Evolutionary conservation across 2,329 filamentous ascomycete species (phyloP).

Genomic region (Huntiella omanensis): DNA sequence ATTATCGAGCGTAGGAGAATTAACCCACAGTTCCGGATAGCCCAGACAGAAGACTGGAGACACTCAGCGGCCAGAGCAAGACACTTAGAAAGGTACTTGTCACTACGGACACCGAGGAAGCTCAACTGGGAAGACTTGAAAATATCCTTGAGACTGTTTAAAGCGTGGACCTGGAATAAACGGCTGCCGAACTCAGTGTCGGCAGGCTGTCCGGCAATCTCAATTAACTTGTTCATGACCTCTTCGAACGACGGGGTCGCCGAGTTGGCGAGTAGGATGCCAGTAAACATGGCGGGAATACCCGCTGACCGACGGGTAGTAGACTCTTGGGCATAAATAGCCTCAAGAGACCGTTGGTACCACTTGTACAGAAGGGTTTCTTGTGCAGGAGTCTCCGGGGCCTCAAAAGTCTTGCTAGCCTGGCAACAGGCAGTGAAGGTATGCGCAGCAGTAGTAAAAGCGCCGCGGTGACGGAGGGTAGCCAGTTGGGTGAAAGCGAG

Average conservation of each 20-base stretch:
- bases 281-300: constrained; percentile 70
- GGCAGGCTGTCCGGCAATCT: constrained; percentile 33
- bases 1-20: constrained; percentile 77
- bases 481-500: constrained; percentile 69
- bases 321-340: constrained; percentile 56
- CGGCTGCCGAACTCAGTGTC: constrained; percentile 43
- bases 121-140: constrained; percentile 69
- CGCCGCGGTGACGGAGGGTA: constrained; percentile 70
- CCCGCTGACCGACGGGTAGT: constrained; percentile 85
- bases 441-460: constrained; percentile 79
- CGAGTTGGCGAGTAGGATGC: constrained; percentile 52
- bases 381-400: constrained; percentile 13
- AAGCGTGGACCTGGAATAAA: constrained; percentile 78
- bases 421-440: constrained; percentile 72
- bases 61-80: constrained; percentile 65
- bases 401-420: constrained; percentile 31
- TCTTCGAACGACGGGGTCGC: constrained; percentile 39
- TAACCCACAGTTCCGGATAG: constrained; percentile 80
- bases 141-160: constrained; percentile 84
- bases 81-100: constrained; percentile 52
- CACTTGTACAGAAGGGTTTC: constrained; percentile 40
- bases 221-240: constrained; percentile 43
- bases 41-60: constrained; percentile 74
- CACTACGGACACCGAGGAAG: constrained; percentile 51
- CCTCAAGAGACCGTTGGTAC: constrained; percentile 54